phyloP scores from a whole-genome alignment of 306 rosid species.

The Casuarina cunninghamiana region DNA sequence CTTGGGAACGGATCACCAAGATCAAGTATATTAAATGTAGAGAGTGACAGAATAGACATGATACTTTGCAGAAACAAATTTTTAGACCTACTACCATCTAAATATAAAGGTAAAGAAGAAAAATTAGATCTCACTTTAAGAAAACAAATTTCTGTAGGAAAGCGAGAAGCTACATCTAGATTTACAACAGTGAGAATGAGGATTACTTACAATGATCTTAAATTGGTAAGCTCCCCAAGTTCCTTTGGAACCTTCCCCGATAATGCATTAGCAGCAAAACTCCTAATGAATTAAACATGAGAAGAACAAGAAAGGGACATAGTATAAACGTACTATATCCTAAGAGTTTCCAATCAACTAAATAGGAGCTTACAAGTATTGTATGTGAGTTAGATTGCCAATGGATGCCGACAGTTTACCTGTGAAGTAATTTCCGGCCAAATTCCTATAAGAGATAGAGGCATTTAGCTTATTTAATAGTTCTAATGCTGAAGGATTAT shows the following conservation, averaged over 20 bases:
- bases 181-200: not conserved
- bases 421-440: slow-evolving; percentile 59
- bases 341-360: not conserved
- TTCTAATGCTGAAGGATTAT: too few species aligned
- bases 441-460: slow-evolving; percentile 41
- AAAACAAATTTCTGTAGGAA: not conserved
- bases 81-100: not conserved
- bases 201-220: slow-evolving; percentile 47
- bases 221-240: slow-evolving; percentile 54
- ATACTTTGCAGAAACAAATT: not conserved
- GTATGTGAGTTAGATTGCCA: slow-evolving; percentile 68
- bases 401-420: slow-evolving; percentile 66
- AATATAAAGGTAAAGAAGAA: not conserved
- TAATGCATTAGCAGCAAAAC: slow-evolving; percentile 53
- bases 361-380: slow-evolving; percentile 52
- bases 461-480: too few species aligned
- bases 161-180: not conserved
- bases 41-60: not conserved
- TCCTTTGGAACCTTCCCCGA: slow-evolving; percentile 81
- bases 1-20: not conserved
- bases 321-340: not conserved
- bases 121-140: not conserved
- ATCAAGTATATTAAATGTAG: not conserved
- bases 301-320: not conserved
- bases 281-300: slow-evolving; percentile 31